These are phyloP conservation scores for Gymnopilus junonius DNA, from an alignment of 768 basidiomycete species.

Conservation along the genomic window DNA sequence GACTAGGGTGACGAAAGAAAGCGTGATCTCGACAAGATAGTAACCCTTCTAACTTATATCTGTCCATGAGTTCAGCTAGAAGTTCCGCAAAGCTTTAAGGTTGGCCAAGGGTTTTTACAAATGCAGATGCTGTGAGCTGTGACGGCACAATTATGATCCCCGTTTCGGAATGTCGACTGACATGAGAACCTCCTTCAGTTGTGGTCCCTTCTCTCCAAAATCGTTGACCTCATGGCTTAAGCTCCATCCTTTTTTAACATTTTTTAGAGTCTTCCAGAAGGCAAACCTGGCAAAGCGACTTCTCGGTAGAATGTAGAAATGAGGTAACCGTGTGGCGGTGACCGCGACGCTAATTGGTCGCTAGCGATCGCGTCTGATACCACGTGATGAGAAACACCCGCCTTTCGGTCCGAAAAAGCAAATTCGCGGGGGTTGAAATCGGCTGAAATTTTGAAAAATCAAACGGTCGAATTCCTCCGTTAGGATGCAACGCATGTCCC, in stretches of 20 bases:
- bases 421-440: conserved; percentile 1
- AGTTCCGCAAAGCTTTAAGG: neutral
- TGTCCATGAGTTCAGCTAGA: neutral
- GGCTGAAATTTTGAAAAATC: neutral
- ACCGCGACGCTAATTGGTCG: neutral
- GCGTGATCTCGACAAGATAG: neutral
- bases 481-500: conserved; percentile 15
- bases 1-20: neutral
- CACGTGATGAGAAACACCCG: conserved; percentile 1
- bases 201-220: neutral
- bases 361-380: neutral
- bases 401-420: neutral
- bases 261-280: neutral
- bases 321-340: neutral
- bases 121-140: neutral
- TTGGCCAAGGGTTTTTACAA: neutral
- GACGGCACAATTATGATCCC: neutral
- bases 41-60: neutral
- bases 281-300: neutral
- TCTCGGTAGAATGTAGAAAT: too few relatives aligned
- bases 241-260: neutral
- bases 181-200: neutral
- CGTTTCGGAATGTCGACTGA: neutral
- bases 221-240: neutral
- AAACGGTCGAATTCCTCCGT: neutral